These are phyloP conservation scores for Clavispora fructus DNA, from an alignment of 805 yeast genomes.

Conservation along the genomic window DNA sequence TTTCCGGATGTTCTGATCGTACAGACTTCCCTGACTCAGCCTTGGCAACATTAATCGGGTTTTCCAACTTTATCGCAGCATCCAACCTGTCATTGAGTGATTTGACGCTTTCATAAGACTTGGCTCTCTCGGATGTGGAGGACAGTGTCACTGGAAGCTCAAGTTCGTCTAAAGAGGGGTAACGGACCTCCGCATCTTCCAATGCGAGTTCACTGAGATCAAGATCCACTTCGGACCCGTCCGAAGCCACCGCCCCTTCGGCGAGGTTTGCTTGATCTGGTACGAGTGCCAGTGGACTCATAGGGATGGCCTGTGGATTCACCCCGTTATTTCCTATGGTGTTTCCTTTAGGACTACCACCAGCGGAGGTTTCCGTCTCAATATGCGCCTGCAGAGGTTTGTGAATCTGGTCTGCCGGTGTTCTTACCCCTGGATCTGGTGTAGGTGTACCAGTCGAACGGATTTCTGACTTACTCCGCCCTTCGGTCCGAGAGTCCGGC, in stretches of 20 bases:
- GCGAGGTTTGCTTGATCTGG: too few species aligned
- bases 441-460: too few species aligned
- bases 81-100: background rate
- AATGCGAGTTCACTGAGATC: constrained; percentile 14
- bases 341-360: too few species aligned
- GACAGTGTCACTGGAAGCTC: constrained; percentile 1
- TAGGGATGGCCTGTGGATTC: too few species aligned
- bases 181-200: constrained; percentile 46
- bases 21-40: background rate
- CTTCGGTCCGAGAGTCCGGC: background rate
- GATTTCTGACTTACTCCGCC: background rate
- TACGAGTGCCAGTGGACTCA: too few species aligned
- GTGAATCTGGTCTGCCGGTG: too few species aligned
- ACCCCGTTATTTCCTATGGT: too few species aligned
- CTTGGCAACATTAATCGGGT: too few species aligned
- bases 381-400: too few species aligned
- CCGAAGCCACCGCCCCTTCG: background rate
- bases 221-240: constrained; percentile 10
- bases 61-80: background rate
- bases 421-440: too few species aligned
- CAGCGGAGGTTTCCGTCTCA: too few species aligned
- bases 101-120: background rate
- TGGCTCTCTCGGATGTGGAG: background rate
- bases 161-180: constrained; percentile 43
- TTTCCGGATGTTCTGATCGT: background rate